phyloP scores from a whole-genome alignment of 306 rosid genomes.

The Pterocarpus macrocarpus region DNA sequence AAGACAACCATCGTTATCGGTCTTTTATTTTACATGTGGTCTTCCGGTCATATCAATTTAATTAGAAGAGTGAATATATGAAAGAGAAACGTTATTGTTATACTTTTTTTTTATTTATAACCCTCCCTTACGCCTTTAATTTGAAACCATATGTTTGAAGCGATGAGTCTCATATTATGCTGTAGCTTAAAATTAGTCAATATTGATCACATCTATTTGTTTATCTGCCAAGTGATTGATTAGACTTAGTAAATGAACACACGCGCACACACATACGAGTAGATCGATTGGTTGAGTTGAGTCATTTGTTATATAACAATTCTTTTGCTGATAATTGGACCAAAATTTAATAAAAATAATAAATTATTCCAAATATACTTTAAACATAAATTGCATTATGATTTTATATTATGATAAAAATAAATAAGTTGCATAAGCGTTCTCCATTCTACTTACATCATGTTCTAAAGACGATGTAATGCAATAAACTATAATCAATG shows the following conservation, averaged over 20 bases:
- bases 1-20: constrained; percentile 17
- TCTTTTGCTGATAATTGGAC: no score
- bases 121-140: background rate
- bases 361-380: no score
- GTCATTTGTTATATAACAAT: no score
- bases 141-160: background rate
- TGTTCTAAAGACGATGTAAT: background rate
- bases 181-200: no score
- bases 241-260: no score
- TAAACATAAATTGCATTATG: background rate
- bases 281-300: no score
- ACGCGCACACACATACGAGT: no score
- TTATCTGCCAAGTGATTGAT: background rate
- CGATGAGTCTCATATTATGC: background rate
- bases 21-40: background rate
- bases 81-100: background rate
- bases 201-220: background rate
- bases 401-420: background rate
- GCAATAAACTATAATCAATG: background rate
- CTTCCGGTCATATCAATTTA: background rate
- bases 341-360: no score
- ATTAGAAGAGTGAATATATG: background rate
- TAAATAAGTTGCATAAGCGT: background rate
- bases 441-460: background rate
- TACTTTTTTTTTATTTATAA: background rate